These are phyloP conservation scores for Uronychia setigera DNA, from an alignment of 73 alveolate species.

Conservation along the genomic window DNA sequence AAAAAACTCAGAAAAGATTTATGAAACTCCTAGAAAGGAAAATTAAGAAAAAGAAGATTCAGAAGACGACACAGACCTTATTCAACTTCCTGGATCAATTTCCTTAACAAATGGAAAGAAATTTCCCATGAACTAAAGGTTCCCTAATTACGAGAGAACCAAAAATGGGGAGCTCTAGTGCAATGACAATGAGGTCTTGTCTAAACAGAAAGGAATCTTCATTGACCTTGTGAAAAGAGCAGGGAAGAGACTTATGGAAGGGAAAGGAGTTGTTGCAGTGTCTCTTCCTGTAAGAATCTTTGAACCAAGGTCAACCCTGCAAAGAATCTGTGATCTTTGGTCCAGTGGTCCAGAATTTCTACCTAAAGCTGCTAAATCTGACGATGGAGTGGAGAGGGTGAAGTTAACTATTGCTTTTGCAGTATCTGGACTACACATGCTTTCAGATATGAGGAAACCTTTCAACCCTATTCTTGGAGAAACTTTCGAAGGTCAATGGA, in stretches of 20 bases:
- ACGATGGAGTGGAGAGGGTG: conserved; percentile 77
- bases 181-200: conserved; percentile 59
- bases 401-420: conserved; percentile 68
- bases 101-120: not conserved
- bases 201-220: conserved; percentile 70
- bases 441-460: conserved; percentile 79
- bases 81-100: not conserved
- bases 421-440: conserved; percentile 75
- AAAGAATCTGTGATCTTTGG: conserved; percentile 77
- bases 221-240: conserved; percentile 68
- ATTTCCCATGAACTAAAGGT: conserved; percentile 6
- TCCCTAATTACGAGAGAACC: conserved; percentile 32
- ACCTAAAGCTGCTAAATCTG: conserved; percentile 54
- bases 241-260: conserved; percentile 72
- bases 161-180: conserved; percentile 71
- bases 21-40: not conserved
- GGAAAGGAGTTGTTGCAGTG: conserved; percentile 73
- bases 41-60: not conserved
- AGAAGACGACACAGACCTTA: not conserved
- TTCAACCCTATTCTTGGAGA: conserved; percentile 98
- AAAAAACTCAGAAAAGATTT: not conserved
- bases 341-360: conserved; percentile 73
- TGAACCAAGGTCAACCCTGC: conserved; percentile 74
- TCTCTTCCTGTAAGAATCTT: conserved; percentile 82
- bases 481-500: conserved; percentile 93